A percentile compares a stretch with the other conserved stretches of the same genome.
phyloP scores from a whole-genome alignment of 495 filamentous ascomycete genomes.

The Staphylotrichum longicolle region DNA sequence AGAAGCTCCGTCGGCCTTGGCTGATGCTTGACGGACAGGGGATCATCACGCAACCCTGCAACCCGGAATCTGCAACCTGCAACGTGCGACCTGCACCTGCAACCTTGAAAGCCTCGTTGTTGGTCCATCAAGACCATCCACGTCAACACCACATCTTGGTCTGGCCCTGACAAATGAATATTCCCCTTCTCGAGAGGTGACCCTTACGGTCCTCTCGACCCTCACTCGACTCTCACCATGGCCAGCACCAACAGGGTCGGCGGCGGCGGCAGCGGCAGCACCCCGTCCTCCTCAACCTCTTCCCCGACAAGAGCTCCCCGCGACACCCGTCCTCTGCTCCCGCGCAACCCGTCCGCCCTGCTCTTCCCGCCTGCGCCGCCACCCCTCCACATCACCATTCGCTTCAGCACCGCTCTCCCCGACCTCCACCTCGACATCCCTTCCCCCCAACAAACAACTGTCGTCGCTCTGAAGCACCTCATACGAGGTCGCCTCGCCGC shows the following conservation, averaged over 20 bases:
- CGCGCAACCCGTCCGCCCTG: conserved; percentile 14
- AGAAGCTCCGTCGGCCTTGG: conserved; percentile 10
- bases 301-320: conserved; percentile 21
- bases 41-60: not conserved
- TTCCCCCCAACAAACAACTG: conserved; percentile 63
- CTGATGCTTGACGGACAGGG: not conserved
- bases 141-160: not conserved
- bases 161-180: no score
- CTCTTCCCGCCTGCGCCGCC: conserved; percentile 31
- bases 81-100: no score
- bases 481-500: conserved; percentile 71
- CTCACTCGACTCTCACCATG: conserved; percentile 8
- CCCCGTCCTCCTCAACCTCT: conserved; percentile 22
- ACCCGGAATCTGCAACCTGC: not conserved
- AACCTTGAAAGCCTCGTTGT: not conserved
- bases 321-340: conserved; percentile 9
- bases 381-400: conserved; percentile 71
- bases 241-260: conserved; percentile 6
- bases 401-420: conserved; percentile 80
- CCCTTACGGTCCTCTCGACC: no score
- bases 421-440: conserved; percentile 78
- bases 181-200: no score
- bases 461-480: conserved; percentile 71
- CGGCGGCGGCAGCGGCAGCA: conserved; percentile 13
- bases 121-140: not conserved